Evolutionary conservation across 2,329 filamentous ascomycete species (phyloP), one percentile per base, ranked within the genome.

Genomic region (Fusarium transvaalense): DNA sequence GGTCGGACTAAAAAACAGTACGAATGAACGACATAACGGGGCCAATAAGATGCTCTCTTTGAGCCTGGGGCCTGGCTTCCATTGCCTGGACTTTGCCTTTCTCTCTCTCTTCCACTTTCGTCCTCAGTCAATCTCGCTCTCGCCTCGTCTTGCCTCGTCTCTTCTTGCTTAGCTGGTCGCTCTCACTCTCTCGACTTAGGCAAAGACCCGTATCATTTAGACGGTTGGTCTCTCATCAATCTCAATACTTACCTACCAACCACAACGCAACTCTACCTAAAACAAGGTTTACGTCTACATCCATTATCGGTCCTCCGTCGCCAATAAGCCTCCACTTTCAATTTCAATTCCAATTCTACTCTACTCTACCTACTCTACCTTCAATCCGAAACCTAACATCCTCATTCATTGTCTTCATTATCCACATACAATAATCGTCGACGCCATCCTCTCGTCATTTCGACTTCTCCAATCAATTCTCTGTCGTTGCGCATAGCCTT

Each of bases 211-310:
- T 43, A 69, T 38, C 32, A 21, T 19, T 19, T 45, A 45, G 65
- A 52, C 52, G 41, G 34, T 42, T 48, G 41, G 34, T 42, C 35
- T 56, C 50, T 31, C 64, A 23, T 53, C 25, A 27, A 23, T 29
- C 45, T 48, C 12, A 50, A 32, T 35, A 35, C 32, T 34, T 43
- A 4, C 4, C 23, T 25, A 25, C 23, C 23, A 50, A 45, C 29
- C 41, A 38, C 25, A 23, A 29, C 32, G 45, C 29, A 59, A 52
- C 60, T 48, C 15, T 29, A 34, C 55, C 64, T 52, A 65, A 73
- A 74, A 63, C 73, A 74, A 72, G 69, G 64, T 71, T 74, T 64
- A 64, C 50, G 64, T 64, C 14, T 27, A 53, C 45, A 50, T 42
- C 64, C 31, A 62, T 62, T 56, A 56, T 60, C 64, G 54, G 64